Evolutionary conservation across 2,329 filamentous ascomycete genomes (phyloP).

Genomic region (Ophiostoma tasmaniense): DNA sequence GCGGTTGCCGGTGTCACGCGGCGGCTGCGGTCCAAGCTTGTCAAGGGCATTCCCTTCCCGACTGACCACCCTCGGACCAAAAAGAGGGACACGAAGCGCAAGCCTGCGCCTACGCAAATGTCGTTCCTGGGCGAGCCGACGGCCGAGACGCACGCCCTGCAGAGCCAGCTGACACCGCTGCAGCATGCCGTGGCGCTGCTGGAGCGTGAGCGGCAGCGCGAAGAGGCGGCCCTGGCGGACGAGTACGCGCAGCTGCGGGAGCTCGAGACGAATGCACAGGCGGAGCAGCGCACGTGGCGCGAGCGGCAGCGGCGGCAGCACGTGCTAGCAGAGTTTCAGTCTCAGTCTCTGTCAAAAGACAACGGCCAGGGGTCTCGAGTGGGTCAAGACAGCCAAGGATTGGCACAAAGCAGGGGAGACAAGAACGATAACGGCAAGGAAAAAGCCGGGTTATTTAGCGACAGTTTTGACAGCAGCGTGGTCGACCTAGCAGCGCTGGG

Average conservation of each 20-base stretch:
- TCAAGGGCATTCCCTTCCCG: slow-evolving; percentile 58
- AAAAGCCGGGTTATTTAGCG: neutral
- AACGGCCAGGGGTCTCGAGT: neutral
- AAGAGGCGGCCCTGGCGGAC: slow-evolving; percentile 46
- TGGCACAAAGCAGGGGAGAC: neutral
- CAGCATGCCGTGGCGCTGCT: slow-evolving; percentile 56
- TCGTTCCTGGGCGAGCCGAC: slow-evolving; percentile 53
- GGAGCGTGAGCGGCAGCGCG: slow-evolving; percentile 46
- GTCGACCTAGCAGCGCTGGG: slow-evolving; percentile 27
- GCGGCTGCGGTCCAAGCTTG: slow-evolving; percentile 49
- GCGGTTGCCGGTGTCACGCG: slow-evolving; percentile 48
- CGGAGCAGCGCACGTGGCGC: slow-evolving; percentile 44
- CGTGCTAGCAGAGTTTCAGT: slow-evolving; percentile 30
- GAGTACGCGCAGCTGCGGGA: slow-evolving; percentile 45
- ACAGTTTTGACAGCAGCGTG: slow-evolving; percentile 4
- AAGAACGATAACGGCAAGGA: neutral
- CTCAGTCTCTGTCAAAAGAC: neutral
- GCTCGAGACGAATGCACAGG: slow-evolving; percentile 49
- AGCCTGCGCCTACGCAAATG: slow-evolving; percentile 26
- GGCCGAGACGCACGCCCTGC: slow-evolving; percentile 51
- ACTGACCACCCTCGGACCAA: neutral
- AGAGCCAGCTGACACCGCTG: slow-evolving; percentile 52
- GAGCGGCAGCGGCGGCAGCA: slow-evolving; percentile 43
- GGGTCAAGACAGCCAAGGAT: neutral
- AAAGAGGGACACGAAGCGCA: slow-evolving; percentile 13